A percentile compares a stretch with the other conserved stretches of the same genome.
Conservation (phyloP, 805 yeast genomes). For the Ogataea methylovora region DNA sequence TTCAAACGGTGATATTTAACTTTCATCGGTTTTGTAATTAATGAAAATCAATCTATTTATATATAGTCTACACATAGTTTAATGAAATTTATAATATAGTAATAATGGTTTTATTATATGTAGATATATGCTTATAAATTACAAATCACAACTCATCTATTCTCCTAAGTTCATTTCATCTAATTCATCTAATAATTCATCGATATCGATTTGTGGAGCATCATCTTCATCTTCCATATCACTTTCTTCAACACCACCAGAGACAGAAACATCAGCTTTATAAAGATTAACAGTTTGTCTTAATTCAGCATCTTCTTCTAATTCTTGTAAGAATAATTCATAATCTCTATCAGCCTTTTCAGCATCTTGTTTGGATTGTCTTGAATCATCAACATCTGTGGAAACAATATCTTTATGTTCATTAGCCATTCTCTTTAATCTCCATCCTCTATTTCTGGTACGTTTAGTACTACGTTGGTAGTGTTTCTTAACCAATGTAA, state of each 20-base stretch:
- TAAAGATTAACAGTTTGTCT: slow-evolving; percentile 87
- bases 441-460: slow-evolving; percentile 78
- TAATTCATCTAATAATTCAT: slow-evolving; percentile 89
- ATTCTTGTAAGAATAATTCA: slow-evolving; percentile 91
- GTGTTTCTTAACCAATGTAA: slow-evolving; percentile 79
- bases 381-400: slow-evolving; percentile 39
- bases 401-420: slow-evolving; percentile 89
- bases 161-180: slow-evolving; percentile 87
- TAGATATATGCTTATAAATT: neutral
- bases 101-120: neutral
- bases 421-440: slow-evolving; percentile 93
- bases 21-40: neutral
- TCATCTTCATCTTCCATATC: slow-evolving; percentile 58
- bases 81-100: neutral
- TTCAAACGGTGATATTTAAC: slow-evolving; percentile 6
- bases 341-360: slow-evolving; percentile 93
- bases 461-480: slow-evolving; percentile 74
- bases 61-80: neutral
- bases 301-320: slow-evolving; percentile 94
- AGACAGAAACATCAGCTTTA: slow-evolving; percentile 42
- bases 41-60: neutral
- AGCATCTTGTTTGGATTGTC: slow-evolving; percentile 79
- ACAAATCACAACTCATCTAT: slow-evolving; percentile 4
- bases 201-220: slow-evolving; percentile 83
- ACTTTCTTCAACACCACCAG: slow-evolving; percentile 18